A percentile compares a stretch with the other conserved stretches of the same genome.
Conservation (phyloP, 495 filamentous ascomycete species). For the Xylaria nigripes region DNA sequence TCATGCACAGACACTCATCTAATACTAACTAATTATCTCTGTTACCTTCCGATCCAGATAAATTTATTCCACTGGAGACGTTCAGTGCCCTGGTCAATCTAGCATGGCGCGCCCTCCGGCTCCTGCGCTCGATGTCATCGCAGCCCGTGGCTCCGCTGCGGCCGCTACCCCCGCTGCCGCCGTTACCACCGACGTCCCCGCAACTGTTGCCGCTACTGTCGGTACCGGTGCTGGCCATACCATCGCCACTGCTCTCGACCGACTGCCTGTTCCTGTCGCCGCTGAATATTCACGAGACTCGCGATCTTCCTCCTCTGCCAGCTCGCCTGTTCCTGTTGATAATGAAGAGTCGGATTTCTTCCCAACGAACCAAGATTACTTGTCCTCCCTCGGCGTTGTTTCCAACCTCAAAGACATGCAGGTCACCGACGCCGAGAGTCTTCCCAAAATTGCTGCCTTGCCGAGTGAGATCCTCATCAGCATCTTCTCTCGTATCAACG, state of each 20-base stretch:
- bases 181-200: neutral
- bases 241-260: neutral
- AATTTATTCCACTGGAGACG: neutral
- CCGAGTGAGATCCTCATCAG: constrained; percentile 91
- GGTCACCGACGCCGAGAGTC: constrained; percentile 50
- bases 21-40: neutral
- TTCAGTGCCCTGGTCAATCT: neutral
- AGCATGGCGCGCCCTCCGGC: constrained; percentile 17
- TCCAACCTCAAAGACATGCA: constrained; percentile 66
- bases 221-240: neutral
- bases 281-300: constrained; percentile 26
- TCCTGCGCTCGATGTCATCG: constrained; percentile 40
- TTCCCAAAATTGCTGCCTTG: constrained; percentile 70
- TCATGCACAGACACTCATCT: neutral
- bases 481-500: constrained; percentile 77
- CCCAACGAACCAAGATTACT: constrained; percentile 75
- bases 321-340: constrained; percentile 70
- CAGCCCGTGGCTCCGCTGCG: constrained; percentile 22
- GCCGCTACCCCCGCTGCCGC: constrained; percentile 4
- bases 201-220: constrained; percentile 5
- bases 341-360: constrained; percentile 91
- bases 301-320: constrained; percentile 61
- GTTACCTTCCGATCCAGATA: neutral
- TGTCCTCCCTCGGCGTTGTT: constrained; percentile 72
- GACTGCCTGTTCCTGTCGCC: constrained; percentile 7